Evolutionary conservation across 352 stramenopile species (phyloP), one percentile per base, ranked within the genome.

Genomic region (Globisporangium emineosum): DNA sequence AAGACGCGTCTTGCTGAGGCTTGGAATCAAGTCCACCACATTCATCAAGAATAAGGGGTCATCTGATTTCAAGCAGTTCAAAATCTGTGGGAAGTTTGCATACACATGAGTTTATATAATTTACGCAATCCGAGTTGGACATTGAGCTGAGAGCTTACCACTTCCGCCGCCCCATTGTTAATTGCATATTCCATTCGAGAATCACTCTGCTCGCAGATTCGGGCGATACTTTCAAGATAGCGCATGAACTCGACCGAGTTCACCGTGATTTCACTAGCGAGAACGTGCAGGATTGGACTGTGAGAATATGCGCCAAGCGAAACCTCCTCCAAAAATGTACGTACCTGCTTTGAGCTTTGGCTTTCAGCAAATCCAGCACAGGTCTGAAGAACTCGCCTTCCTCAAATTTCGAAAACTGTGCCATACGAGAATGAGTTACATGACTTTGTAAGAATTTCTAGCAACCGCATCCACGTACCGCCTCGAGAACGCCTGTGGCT

Each of bases 21-120:
- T 85, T 1, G 85, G 85, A 19, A 95, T 66, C 54, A 95, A 71
- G 61, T 95, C 87, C 13, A 94, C 70, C 21, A 95, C 71, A 53
- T 92, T 95, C 83, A 95, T 89, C 65, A 93, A 65, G 60, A 94
- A 93, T 21, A 95, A 66, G 5, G 81, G 67, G 54, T 95, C 87
- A n/a, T 81, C 75, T 9, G 85, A 92, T 66, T 89, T 78, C 35
- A 95, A 69, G 42, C 82, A 85, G 29, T 84, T 68, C 37, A 95
- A 55, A 62, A 95, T 75, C 87, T 94, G 55, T 15, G n/a, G 3
- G 15, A 58, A 45, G 19, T 13, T 25, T 25, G 35, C 15, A 9
- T 21, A 50, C 10, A 29, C 15, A 19, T 45, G 5, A 32, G 23
- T 53, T 30, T 23, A 58, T 10, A 47, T 45, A 70, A 29, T 17